A percentile compares a stretch with the other conserved stretches of the same genome.
These are phyloP conservation scores for Macadamia tetraphylla DNA, from an alignment of 164 flowering plant genomes.

Conservation along the genomic window DNA sequence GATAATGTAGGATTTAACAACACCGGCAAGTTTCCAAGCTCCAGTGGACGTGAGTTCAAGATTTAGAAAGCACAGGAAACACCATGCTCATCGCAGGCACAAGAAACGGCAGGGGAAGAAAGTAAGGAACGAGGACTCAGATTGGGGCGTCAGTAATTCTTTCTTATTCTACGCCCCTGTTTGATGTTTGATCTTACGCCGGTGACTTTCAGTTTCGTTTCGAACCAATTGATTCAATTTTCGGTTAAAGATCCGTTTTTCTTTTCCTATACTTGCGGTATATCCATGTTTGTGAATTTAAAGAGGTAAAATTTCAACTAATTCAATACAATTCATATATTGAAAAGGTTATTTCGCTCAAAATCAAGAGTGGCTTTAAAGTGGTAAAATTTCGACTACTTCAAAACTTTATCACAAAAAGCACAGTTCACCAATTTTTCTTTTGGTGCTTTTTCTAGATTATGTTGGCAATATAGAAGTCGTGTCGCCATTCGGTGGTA, in stretches of 20 bases:
- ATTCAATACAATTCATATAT: conserved; percentile 22
- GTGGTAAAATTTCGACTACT: conserved; percentile 17
- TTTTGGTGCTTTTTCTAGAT: conserved; percentile 12
- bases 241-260: too few species aligned
- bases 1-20: background rate
- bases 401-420: too few species aligned
- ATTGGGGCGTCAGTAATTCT: background rate
- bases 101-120: background rate
- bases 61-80: too few species aligned
- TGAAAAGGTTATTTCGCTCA: conserved; percentile 30
- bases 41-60: too few species aligned
- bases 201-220: too few species aligned
- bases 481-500: conserved; percentile 15
- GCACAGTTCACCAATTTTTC: too few species aligned
- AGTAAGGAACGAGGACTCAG: background rate
- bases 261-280: too few species aligned
- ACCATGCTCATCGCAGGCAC: too few species aligned
- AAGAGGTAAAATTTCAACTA: too few species aligned
- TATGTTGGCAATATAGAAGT: conserved; percentile 21
- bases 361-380: conserved; percentile 17
- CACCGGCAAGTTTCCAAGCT: too few species aligned
- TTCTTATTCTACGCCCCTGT: background rate
- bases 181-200: background rate
- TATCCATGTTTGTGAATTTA: too few species aligned
- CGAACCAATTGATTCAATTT: background rate